Evolutionary conservation across 352 stramenopile species (phyloP).

Genomic region (Saprolegnia diclina): DNA sequence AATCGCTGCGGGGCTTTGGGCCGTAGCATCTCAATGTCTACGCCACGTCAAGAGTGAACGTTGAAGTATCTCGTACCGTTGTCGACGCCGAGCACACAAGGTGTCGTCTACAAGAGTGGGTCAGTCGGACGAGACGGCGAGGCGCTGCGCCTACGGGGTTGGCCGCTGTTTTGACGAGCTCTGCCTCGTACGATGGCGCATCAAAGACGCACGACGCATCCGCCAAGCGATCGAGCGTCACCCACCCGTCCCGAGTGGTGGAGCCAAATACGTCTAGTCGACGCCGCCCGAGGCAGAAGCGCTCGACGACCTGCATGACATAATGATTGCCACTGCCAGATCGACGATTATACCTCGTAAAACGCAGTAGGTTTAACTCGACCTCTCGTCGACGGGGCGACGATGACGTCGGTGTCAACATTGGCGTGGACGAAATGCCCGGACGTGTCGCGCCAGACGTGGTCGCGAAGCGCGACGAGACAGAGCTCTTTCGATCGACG

Average conservation of each 20-base stretch:
- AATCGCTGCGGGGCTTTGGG: neutral
- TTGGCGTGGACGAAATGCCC: neutral
- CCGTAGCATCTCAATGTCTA: neutral
- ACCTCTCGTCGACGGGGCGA: neutral
- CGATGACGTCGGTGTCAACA: neutral
- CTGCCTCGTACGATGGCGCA: neutral
- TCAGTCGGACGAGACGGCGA: neutral
- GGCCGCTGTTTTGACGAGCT: neutral
- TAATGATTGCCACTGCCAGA: neutral
- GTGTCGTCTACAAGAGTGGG: too few relatives aligned
- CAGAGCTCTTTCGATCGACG: neutral
- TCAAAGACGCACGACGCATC: neutral
- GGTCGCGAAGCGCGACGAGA: neutral
- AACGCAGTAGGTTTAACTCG: neutral
- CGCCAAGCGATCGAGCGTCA: neutral
- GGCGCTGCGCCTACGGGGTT: neutral
- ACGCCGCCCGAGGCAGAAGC: slow-evolving; percentile 9
- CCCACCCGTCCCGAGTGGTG: neutral
- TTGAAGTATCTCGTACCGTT: neutral
- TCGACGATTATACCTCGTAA: neutral
- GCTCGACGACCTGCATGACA: neutral
- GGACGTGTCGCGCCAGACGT: neutral
- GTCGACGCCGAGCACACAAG: neutral
- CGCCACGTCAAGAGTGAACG: neutral
- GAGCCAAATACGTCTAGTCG: neutral